phyloP scores from a whole-genome alignment of 2,329 filamentous ascomycete species.

The Lizonia empirigonia region DNA sequence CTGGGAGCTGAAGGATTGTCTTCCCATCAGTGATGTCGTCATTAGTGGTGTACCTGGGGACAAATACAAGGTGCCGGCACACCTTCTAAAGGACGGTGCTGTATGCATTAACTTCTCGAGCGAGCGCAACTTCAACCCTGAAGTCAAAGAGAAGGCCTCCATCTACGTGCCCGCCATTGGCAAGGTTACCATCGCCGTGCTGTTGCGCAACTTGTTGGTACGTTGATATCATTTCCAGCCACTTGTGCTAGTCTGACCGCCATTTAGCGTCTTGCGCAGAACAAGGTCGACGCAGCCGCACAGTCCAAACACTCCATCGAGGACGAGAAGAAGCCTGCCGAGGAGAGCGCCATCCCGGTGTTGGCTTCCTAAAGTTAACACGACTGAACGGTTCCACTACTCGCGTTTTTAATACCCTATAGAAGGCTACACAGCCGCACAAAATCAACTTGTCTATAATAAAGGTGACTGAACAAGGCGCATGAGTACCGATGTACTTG shows the following conservation, averaged over 20 bases:
- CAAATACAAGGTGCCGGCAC: constrained; percentile 85
- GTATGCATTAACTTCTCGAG: constrained; percentile 99
- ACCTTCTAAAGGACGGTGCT: constrained; percentile 82
- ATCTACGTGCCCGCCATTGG: constrained; percentile 97
- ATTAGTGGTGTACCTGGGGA: constrained; percentile 91
- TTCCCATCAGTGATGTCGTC: constrained; percentile 89
- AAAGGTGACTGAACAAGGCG: too few species aligned
- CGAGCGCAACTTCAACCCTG: constrained; percentile 88
- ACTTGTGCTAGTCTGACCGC: constrained; percentile 21
- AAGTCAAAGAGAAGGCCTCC: constrained; percentile 91
- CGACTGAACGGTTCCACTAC: background rate
- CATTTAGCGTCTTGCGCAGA: constrained; percentile 52
- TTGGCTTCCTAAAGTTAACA: constrained; percentile 5
- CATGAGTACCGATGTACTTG: background rate
- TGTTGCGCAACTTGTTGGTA: constrained; percentile 87
- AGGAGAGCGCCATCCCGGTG: constrained; percentile 23
- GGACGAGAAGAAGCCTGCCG: constrained; percentile 22
- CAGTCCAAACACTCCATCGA: constrained; percentile 8
- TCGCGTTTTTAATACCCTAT: constrained; percentile 34
- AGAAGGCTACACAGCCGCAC: constrained; percentile 26
- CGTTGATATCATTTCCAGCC: constrained; percentile 44
- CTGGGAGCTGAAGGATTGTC: constrained; percentile 78
- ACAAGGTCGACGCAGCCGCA: constrained; percentile 43
- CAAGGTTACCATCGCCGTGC: constrained; percentile 93
- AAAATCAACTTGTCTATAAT: constrained; percentile 11